Base-by-base conservation (phyloP, 768 basidiomycete species). In the Suillus brevipes region DNA sequence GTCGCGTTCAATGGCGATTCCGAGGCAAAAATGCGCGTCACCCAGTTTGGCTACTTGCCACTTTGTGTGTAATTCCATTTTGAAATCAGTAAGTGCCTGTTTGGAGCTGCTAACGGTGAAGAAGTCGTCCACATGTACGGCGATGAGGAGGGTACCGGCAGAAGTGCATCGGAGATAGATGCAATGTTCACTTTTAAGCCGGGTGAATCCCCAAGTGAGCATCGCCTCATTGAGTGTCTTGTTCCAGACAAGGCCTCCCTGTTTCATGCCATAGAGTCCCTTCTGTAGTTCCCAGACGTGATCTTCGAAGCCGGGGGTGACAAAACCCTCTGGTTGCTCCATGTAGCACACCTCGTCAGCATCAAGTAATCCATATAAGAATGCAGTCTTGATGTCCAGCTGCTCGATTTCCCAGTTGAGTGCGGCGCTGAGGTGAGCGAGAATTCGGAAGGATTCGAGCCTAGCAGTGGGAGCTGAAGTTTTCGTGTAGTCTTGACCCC, bases 391-490 rank as follows among this genome's bases (percentile, higher is more conserved):
- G 20, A 45, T n/a, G 1, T 45, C 43, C 0, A 45, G 20, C 20
- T 45, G 43, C 2, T 45, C 4, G 3, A 45, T 45, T 10, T 45
- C 20, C 42, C 43, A 45, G 20, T 45, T 2, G 2, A 45, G 43
- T 0, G 43, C 20, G 2, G 43, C 20, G 2, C 43, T 9, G 2
- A 45, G 20, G 20, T 45, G 43, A 3, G 43, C 20, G 0, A 45
- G 9, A 9, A 45, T 45, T 1, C 9, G 9, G 3, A 45, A 45
- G 0, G 20, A 45, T 4, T 45, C 20, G 4, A 45, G 43, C 1
- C 4, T 3, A 0, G 20, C 20, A 4, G 43, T 45, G 0, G 43
- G 43, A 0, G 43, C 8, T 0, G 20, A n/a, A 0, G 43, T n/a
- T 4, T 45, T 45, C 0, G 43, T 45, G 6, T 45, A 45, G 20